Evolutionary conservation across 441 rosid genomes (phyloP).

Genomic region (Hura crepitans): DNA sequence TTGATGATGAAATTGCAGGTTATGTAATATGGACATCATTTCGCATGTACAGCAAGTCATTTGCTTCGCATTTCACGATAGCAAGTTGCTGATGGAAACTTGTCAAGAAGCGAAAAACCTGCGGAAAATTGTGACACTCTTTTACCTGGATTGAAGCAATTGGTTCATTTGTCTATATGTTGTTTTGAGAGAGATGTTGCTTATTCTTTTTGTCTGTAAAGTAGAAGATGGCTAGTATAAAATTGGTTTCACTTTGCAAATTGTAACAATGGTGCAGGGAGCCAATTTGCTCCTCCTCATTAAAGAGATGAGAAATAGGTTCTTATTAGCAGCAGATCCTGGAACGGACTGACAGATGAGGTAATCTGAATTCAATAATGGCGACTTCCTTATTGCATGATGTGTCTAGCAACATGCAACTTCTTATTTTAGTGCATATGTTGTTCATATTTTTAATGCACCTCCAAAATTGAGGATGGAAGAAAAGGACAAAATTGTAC

Average conservation of each 20-base stretch:
- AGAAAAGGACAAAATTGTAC: background rate
- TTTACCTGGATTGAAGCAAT: conserved; percentile 67
- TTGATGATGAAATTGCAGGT: conserved; percentile 46
- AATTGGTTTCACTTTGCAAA: background rate
- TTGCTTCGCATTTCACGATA: conserved; percentile 94
- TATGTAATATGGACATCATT: conserved; percentile 90
- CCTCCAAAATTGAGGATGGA: too few species aligned
- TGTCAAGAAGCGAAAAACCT: conserved; percentile 94
- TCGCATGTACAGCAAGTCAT: conserved; percentile 94
- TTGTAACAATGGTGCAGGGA: conserved; percentile 6
- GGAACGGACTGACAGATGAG: background rate
- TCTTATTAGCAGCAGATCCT: background rate
- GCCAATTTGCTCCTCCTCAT: conserved; percentile 28
- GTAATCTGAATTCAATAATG: background rate
- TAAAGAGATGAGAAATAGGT: conserved; percentile 13
- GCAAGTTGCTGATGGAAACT: conserved; percentile 89
- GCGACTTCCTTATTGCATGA: background rate
- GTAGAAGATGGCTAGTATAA: conserved; percentile 6
- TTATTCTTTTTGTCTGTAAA: conserved; percentile 18
- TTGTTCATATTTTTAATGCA: too few species aligned
- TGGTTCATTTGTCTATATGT: conserved; percentile 21
- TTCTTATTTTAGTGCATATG: background rate
- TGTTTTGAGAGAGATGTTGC: conserved; percentile 14
- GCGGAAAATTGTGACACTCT: conserved; percentile 81
- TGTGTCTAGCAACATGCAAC: background rate